Percentiles rank a stretch among this genome's conserved stretches.
Evolutionary conservation across 495 filamentous ascomycete species (phyloP).

Genomic region (Hypomontagnella monticulosa): DNA sequence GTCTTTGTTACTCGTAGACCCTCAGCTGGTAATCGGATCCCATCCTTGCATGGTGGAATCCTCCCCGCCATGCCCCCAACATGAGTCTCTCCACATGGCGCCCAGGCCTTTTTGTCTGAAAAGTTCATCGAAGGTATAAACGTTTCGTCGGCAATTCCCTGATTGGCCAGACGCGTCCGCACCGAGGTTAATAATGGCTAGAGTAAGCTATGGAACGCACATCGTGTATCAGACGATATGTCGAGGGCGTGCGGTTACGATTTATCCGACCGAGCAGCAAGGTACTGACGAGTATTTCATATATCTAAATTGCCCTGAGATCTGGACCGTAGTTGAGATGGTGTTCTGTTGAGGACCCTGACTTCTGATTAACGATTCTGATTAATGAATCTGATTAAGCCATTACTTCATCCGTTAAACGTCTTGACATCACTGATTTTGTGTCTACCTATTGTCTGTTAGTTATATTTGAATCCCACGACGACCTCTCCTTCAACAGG

Average conservation of each 20-base stretch:
- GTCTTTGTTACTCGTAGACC: conserved; percentile 3
- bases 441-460: conserved; percentile 23
- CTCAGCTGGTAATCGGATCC: conserved; percentile 5
- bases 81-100: conserved; percentile 26
- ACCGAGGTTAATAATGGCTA: conserved; percentile 38
- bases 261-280: conserved; percentile 37
- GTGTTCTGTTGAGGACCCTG: conserved; percentile 22
- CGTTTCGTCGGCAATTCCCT: conserved; percentile 43
- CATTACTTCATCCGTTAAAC: conserved; percentile 28
- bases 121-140: conserved; percentile 22
- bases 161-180: conserved; percentile 32
- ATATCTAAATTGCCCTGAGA: conserved; percentile 44
- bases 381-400: conserved; percentile 35
- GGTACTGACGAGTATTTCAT: conserved; percentile 38
- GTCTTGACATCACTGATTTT: conserved; percentile 16
- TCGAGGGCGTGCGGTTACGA: conserved; percentile 11
- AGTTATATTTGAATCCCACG: conserved; percentile 29
- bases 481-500: conserved; percentile 47
- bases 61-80: conserved; percentile 39
- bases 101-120: conserved; percentile 29
- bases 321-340: conserved; percentile 35
- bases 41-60: conserved; percentile 25
- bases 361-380: conserved; percentile 36
- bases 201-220: conserved; percentile 28
- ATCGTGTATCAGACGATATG: conserved; percentile 20